These are phyloP conservation scores for Tetracladium maxilliforme DNA, from an alignment of 2,329 filamentous ascomycete genomes.

Conservation along the genomic window DNA sequence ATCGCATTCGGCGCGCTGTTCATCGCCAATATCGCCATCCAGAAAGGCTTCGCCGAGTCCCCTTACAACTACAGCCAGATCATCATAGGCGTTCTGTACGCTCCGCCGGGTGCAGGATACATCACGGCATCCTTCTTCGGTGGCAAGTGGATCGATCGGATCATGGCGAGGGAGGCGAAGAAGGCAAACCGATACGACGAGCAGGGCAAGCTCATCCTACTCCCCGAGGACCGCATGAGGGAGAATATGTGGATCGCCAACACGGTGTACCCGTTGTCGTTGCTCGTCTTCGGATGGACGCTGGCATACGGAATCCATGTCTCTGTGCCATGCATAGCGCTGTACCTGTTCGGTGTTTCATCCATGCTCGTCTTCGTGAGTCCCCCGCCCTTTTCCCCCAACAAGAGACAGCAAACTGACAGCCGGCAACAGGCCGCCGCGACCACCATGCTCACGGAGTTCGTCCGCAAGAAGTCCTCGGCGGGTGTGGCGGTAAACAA, in stretches of 20 bases:
- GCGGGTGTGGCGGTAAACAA: conserved; percentile 71
- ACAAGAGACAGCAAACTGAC: too few relatives aligned
- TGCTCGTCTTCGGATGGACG: conserved; percentile 71
- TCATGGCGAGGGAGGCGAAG: conserved; percentile 66
- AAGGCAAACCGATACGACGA: conserved; percentile 55
- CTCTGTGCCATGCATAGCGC: conserved; percentile 46
- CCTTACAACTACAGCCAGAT: conserved; percentile 58
- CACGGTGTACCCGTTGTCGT: conserved; percentile 50
- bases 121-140: conserved; percentile 52
- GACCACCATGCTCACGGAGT: conserved; percentile 77
- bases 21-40: conserved; percentile 63
- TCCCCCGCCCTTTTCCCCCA: too few relatives aligned
- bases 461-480: conserved; percentile 58
- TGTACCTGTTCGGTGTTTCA: conserved; percentile 62
- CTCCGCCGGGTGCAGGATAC: conserved; percentile 65
- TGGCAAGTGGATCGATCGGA: conserved; percentile 64
- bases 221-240: conserved; percentile 69
- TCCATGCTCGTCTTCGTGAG: conserved; percentile 47
- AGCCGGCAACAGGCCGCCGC: too few relatives aligned
- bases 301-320: conserved; percentile 47
- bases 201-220: conserved; percentile 48
- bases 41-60: conserved; percentile 47
- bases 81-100: conserved; percentile 61
- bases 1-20: conserved; percentile 65
- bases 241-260: conserved; percentile 71